Evolutionary conservation across 352 stramenopile genomes (phyloP).

Genomic region (Phytophthora kernoviae): DNA sequence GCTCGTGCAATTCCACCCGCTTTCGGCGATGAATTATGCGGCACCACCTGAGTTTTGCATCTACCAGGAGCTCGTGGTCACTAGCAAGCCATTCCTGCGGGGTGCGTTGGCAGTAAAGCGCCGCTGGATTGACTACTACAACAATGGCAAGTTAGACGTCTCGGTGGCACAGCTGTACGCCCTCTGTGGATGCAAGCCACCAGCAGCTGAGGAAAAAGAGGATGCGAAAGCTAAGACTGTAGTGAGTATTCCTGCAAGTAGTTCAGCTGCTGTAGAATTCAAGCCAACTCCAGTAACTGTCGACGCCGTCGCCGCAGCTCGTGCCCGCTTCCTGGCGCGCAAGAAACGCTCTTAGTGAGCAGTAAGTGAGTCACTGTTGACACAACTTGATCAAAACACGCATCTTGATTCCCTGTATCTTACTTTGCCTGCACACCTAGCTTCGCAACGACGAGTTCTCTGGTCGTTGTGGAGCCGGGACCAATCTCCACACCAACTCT

Average conservation of each 20-base stretch:
- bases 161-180: slow-evolving; percentile 43
- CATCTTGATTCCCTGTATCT: slow-evolving; percentile 26
- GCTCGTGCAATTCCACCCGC: slow-evolving; percentile 73
- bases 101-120: slow-evolving; percentile 51
- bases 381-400: slow-evolving; percentile 16
- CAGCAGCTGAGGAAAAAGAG: slow-evolving; percentile 9
- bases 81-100: slow-evolving; percentile 76
- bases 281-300: slow-evolving; percentile 23
- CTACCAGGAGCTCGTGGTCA: slow-evolving; percentile 77
- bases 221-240: slow-evolving; percentile 1
- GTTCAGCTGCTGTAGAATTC: not conserved
- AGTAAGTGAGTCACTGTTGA: slow-evolving; percentile 1
- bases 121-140: slow-evolving; percentile 58
- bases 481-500: not conserved
- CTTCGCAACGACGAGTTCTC: not conserved
- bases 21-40: slow-evolving; percentile 56
- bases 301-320: slow-evolving; percentile 43
- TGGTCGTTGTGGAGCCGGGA: not conserved
- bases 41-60: slow-evolving; percentile 59
- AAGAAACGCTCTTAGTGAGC: slow-evolving; percentile 35
- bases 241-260: not conserved
- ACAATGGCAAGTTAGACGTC: slow-evolving; percentile 34
- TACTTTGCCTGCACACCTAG: slow-evolving; percentile 6
- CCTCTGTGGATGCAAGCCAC: slow-evolving; percentile 46
- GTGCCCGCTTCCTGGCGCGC: slow-evolving; percentile 48